Conservation (phyloP, 139 green algal genomes). For the Deuterostichococcus epilithicus region DNA sequence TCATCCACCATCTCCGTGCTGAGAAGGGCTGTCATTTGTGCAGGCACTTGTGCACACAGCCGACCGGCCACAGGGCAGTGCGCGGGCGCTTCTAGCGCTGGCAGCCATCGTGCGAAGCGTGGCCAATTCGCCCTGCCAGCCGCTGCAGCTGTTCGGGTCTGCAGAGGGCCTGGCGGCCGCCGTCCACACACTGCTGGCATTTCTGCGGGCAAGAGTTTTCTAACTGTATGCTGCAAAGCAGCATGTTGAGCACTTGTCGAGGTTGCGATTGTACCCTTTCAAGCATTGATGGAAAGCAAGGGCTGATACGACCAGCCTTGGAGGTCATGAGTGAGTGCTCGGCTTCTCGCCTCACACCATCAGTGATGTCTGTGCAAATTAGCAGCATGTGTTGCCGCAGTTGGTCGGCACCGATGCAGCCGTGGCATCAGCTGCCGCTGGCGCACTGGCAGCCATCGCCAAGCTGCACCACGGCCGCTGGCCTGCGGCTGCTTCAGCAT, state of each 20-base stretch:
- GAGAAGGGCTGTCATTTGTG: neutral
- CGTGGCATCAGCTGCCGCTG: constrained; percentile 12
- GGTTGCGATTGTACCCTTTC: too few species aligned
- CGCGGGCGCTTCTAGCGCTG: constrained; percentile 45
- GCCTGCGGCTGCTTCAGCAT: neutral
- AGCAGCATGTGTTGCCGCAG: constrained; percentile 3
- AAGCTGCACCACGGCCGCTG: constrained; percentile 18
- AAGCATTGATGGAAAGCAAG: too few species aligned
- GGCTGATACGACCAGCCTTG: too few species aligned
- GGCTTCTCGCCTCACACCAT: too few species aligned
- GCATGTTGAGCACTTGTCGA: too few species aligned
- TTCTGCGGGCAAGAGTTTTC: too few species aligned
- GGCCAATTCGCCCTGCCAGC: neutral
- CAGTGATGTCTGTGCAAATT: too few species aligned
- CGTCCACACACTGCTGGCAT: neutral
- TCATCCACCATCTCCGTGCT: too few species aligned
- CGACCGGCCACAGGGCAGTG: constrained; percentile 15
- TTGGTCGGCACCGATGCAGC: neutral
- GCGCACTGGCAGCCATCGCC: constrained; percentile 13
- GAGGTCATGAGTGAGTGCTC: too few species aligned
- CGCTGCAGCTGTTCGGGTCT: neutral
- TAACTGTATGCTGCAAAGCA: too few species aligned
- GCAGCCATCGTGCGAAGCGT: constrained; percentile 33
- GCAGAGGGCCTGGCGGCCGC: neutral
- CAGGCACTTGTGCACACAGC: constrained; percentile 36